phyloP scores from a whole-genome alignment of 495 filamentous ascomycete genomes.

The Hypoxylon trugodes region DNA sequence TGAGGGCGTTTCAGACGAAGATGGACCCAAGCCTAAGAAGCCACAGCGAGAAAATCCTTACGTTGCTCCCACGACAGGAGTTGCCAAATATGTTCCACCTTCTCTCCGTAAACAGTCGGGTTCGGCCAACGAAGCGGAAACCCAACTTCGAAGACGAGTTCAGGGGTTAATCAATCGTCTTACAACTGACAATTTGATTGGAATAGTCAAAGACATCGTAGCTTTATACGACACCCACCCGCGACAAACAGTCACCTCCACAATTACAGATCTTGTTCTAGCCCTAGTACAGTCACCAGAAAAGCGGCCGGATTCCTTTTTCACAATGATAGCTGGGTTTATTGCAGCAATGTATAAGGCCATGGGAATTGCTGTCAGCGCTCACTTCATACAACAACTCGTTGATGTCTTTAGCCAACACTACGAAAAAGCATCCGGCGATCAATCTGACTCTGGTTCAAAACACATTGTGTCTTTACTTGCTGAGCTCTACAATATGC shows the following conservation, averaged over 20 bases:
- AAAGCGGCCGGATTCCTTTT: constrained; percentile 81
- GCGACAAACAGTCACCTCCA: constrained; percentile 83
- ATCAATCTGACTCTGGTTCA: constrained; percentile 51
- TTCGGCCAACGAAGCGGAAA: constrained; percentile 71
- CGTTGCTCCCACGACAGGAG: constrained; percentile 54
- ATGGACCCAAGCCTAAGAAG: constrained; percentile 6
- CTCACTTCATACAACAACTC: constrained; percentile 78
- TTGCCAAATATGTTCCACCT: constrained; percentile 83
- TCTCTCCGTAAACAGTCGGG: constrained; percentile 72
- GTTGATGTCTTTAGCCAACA: constrained; percentile 72
- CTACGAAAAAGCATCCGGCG: constrained; percentile 55
- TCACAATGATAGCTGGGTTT: constrained; percentile 91
- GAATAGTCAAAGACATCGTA: constrained; percentile 82
- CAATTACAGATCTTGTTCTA: constrained; percentile 76
- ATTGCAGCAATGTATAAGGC: constrained; percentile 87
- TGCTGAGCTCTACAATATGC: constrained; percentile 90
- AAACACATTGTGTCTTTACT: constrained; percentile 79
- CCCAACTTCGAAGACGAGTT: constrained; percentile 76
- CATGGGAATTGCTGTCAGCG: constrained; percentile 86
- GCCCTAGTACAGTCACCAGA: constrained; percentile 79
- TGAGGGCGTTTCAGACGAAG: constrained; percentile 44
- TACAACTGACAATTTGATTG: constrained; percentile 85
- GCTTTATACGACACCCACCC: constrained; percentile 82
- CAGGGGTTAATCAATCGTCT: constrained; percentile 92
- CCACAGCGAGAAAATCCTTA: constrained; percentile 62